Evolutionary conservation across 2,329 filamentous ascomycete genomes (phyloP), one percentile per base, ranked within the genome.

Genomic region (Sporothrix dimorphospora): DNA sequence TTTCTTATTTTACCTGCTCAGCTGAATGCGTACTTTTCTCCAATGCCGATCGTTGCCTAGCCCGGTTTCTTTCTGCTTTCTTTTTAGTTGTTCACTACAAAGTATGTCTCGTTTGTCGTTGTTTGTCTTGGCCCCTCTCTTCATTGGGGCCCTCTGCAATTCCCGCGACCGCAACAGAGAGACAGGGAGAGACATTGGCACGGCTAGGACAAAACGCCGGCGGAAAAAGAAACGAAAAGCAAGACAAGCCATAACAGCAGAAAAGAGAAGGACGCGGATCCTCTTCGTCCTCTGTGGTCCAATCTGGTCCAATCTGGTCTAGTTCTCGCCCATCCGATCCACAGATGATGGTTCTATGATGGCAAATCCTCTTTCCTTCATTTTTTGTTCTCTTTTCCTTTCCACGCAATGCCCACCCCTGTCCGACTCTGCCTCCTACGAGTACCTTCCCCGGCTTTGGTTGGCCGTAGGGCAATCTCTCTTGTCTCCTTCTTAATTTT

Each of bases 281-380:
- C 12, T 38, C n/a, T 27, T 40, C n/a, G n/a, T 19, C 24, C 59
- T 45, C 11, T 19, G n/a, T 34, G 24, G 42, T 9, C 61, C 27
- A 24, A 27, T 72, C 5, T 53, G 51, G 45, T 27, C n/a, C 51
- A 24, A 27, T 72, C 5, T 53, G 51, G 45, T 27, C n/a, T 40
- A 42, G 66, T 51, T 47, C 42, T 59, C 3, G 30, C 24, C 38
- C 40, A 19, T 63, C 24, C 40, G 27, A 45, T 42, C 69, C 21
- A 38, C 30, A 34, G 38, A 51, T 55, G 47, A 59, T 71, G 68
- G 24, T 30, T 47, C 24, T 21, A 49, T 47, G 69, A 70, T 63
- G 51, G 45, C 42, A 57, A 69, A 11, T 45, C n/a, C 66, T 47
- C 34, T 57, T 12, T 45, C 5, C 14, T n/a, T 47, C n/a, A 19